Evolutionary conservation across 495 filamentous ascomycete species (phyloP), one percentile per base, ranked within the genome.

Genomic region (Penicillium tannophilum): DNA sequence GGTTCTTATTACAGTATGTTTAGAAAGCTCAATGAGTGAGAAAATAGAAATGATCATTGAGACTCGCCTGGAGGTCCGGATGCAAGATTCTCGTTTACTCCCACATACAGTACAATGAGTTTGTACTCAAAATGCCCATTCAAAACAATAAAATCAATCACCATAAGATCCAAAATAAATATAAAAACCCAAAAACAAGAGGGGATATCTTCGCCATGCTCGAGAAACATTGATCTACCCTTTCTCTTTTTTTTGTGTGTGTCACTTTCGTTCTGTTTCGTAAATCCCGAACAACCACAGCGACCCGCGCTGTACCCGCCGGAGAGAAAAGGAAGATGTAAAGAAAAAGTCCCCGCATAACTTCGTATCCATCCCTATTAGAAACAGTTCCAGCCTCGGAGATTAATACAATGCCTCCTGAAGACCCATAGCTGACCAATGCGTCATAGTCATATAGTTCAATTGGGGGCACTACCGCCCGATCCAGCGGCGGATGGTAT

Each of bases 401-500:
- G 30, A 41, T 23, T 39, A 52, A 14, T 47, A 36, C 11, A n/a
- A 16, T 24, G 19, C 23, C 19, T 26, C 20, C 44, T 47, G 19
- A 14, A 24, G 24, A 24, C 44, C 26, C 26, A 17, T 48, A 16
- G 10, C 16, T 39, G 17, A 19, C 17, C 16, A 8, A 16, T 36
- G 52, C 35, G 35, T 36, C 24, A 16, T 41, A 41, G 6, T 41
- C 39, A 17, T 41, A 41, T 41, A 16, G 14, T 16, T 14, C 12
- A 16, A n/a, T 12, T 7, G 28, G 47, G 53, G 77, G 56, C 64
- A 69, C 42, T 76, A 72, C 1, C 72, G 63, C 17, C 66, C 68
- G 24, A 82, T 76, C 79, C 81, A 84, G 23, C 64, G 63, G 1
- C 73, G 71, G 1, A 84, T 77, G 11, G 61, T 56, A 33, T 70